Conservation (phyloP, 2,329 filamentous ascomycete genomes). For the Aspergillus japonicus region DNA sequence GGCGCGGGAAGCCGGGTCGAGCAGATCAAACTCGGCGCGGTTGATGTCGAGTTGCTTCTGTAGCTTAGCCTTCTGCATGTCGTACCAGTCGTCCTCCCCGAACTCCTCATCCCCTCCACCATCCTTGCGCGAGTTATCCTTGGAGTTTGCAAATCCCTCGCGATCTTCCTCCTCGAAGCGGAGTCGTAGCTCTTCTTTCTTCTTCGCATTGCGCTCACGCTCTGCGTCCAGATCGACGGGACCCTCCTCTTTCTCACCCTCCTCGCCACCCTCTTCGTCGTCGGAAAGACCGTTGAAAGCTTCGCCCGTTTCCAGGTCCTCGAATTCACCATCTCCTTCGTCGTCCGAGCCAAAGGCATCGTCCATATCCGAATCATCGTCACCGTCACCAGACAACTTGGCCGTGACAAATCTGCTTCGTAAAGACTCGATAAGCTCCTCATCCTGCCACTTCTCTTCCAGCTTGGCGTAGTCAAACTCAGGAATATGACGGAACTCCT, state of each 20-base stretch:
- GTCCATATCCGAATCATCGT: conserved; percentile 51
- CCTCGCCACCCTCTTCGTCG: conserved; percentile 50
- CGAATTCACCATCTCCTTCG: conserved; percentile 77
- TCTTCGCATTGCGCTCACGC: conserved; percentile 81
- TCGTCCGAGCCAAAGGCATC: conserved; percentile 56
- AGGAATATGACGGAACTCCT: conserved; percentile 78
- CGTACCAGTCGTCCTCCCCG: conserved; percentile 98
- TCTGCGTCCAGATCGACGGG: conserved; percentile 72
- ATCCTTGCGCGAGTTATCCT: conserved; percentile 73
- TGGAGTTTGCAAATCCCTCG: conserved; percentile 84
- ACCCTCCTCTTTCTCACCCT: conserved; percentile 49
- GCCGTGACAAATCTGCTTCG: conserved; percentile 73
- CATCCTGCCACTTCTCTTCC: conserved; percentile 79
- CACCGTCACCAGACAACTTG: conserved; percentile 57
- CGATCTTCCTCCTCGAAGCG: conserved; percentile 97
- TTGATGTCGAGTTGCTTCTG: conserved; percentile 98
- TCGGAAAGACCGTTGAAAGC: conserved; percentile 41
- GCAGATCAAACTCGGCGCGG: conserved; percentile 81
- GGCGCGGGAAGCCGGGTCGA: conserved; percentile 79
- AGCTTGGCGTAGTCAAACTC: conserved; percentile 76
- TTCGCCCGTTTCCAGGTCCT: conserved; percentile 80
- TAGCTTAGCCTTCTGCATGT: conserved; percentile 88
- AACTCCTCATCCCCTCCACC: conserved; percentile 71
- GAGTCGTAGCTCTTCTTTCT: conserved; percentile 91
- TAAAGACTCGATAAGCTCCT: conserved; percentile 73